A percentile compares a stretch with the other conserved stretches of the same genome.
Evolutionary conservation across 345 rosid genomes (phyloP).

Genomic region (Theobroma cacao): DNA sequence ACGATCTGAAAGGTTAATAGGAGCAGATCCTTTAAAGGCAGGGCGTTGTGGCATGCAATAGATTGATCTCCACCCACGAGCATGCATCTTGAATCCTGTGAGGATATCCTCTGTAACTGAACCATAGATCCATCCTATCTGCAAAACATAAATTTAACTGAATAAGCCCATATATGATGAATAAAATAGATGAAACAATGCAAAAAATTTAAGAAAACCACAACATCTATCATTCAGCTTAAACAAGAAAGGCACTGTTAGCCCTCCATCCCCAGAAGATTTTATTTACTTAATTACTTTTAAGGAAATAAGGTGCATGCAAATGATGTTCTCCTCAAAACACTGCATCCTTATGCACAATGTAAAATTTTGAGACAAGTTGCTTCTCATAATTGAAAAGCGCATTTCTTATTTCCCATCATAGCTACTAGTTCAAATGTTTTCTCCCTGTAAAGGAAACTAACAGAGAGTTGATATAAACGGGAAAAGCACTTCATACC

Average conservation of each 20-base stretch:
- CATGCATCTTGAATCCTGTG: slow-evolving; percentile 96
- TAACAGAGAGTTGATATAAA: not conserved
- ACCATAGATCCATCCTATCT: slow-evolving; percentile 97
- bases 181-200: not conserved
- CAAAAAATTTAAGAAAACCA: not conserved
- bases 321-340: not conserved
- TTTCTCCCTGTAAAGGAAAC: not conserved
- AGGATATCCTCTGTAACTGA: slow-evolving; percentile 89
- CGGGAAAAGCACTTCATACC: slow-evolving; percentile 28
- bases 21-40: slow-evolving; percentile 90
- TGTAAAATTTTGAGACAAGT: not conserved
- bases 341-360: not conserved
- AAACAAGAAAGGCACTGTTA: not conserved
- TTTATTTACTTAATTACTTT: not conserved
- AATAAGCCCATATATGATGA: not conserved
- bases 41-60: slow-evolving; percentile 62
- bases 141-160: slow-evolving; percentile 12
- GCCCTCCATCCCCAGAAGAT: not conserved
- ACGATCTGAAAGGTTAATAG: slow-evolving; percentile 95
- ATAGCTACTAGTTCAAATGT: not conserved
- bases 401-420: not conserved
- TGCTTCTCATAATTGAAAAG: not conserved
- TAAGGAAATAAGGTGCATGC: not conserved
- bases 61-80: slow-evolving; percentile 80
- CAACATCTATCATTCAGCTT: not conserved